Conservation (phyloP, 2,329 filamentous ascomycete species). For the Scolecobasidium constrictum region DNA sequence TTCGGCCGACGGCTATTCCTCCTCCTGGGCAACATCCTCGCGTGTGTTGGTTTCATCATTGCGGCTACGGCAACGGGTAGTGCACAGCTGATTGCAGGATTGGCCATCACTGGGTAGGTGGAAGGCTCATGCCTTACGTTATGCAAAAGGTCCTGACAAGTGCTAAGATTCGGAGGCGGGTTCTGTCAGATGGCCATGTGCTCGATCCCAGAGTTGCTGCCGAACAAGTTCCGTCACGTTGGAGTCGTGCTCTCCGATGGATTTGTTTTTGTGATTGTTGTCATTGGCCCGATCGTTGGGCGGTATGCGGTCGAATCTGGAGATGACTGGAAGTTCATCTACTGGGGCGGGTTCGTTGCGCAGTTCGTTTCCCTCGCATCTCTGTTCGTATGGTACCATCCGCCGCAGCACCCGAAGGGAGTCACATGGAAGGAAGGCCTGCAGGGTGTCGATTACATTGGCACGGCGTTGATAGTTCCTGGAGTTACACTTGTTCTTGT, state of each 20-base stretch:
- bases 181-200: conserved; percentile 15
- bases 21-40: conserved; percentile 11
- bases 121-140: background rate
- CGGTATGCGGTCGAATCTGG: conserved; percentile 11
- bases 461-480: conserved; percentile 20
- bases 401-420: conserved; percentile 11
- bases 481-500: conserved; percentile 19
- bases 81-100: conserved; percentile 10
- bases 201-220: conserved; percentile 16
- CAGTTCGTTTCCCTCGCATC: conserved; percentile 6
- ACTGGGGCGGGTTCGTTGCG: conserved; percentile 5
- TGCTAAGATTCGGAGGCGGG: too few species aligned
- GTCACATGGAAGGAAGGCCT: conserved; percentile 15
- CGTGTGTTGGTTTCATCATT: conserved; percentile 11
- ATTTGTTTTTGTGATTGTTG: conserved; percentile 7
- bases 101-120: conserved; percentile 2
- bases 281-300: conserved; percentile 11
- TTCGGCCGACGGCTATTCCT: conserved; percentile 13
- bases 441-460: conserved; percentile 21
- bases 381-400: conserved; percentile 10
- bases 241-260: conserved; percentile 15
- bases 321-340: conserved; percentile 3
- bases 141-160: too few species aligned
- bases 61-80: conserved; percentile 11
- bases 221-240: conserved; percentile 17